Percentiles rank a stretch among this genome's conserved stretches.
Conservation (phyloP, 2,329 filamentous ascomycete species). For the Nemania abortiva region DNA sequence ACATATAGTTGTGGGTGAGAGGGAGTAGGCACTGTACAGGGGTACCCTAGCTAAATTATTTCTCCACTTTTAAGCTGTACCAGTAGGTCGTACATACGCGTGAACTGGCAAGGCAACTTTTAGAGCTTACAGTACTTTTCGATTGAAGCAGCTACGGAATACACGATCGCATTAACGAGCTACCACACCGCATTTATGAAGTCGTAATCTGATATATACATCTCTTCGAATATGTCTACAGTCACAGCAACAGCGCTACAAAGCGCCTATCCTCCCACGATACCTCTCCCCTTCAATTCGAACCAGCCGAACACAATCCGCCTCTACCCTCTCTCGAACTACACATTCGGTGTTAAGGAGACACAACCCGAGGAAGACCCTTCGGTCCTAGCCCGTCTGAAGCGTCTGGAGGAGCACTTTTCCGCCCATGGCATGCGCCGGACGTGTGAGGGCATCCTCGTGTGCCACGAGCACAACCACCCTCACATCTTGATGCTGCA, state of each 20-base stretch:
- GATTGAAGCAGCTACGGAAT: neutral
- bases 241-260: conserved; percentile 81
- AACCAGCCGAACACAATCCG: conserved; percentile 92
- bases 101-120: no score
- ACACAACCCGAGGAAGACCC: conserved; percentile 98
- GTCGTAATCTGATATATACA: conserved; percentile 3
- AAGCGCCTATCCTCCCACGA: conserved; percentile 81
- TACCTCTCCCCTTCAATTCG: conserved; percentile 85
- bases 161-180: neutral
- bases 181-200: conserved; percentile 22
- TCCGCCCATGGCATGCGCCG: conserved; percentile 92
- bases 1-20: no score
- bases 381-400: conserved; percentile 90
- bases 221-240: conserved; percentile 75
- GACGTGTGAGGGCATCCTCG: conserved; percentile 95
- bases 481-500: conserved; percentile 99
- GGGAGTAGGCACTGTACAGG: no score
- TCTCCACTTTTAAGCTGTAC: no score
- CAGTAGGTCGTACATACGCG: no score
- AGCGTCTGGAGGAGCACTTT: conserved; percentile 97
- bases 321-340: conserved; percentile 95
- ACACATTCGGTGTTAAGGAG: conserved; percentile 98
- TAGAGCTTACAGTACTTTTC: neutral
- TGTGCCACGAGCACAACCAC: conserved; percentile 99
- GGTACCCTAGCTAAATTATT: no score